Evolutionary conservation across 306 rosid genomes (phyloP).

Genomic region (Canavalia ensiformis): DNA sequence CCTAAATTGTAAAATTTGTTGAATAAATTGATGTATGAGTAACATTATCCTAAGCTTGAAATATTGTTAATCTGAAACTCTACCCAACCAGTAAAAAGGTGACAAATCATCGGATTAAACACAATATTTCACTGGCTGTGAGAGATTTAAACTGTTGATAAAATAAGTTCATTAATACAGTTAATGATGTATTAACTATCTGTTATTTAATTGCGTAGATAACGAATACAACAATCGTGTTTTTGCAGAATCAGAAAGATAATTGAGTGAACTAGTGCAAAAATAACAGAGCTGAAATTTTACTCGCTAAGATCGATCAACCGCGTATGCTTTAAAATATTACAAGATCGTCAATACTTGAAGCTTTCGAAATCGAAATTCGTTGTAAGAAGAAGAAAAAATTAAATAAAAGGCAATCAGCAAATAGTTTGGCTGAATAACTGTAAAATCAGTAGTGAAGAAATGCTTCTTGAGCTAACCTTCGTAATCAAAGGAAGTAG

Average conservation of each 20-base stretch:
- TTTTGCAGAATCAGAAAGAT: neutral
- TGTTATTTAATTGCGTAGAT: neutral
- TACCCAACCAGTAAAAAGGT: neutral
- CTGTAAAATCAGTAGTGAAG: neutral
- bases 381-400: neutral
- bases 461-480: slow-evolving; percentile 53
- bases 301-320: slow-evolving; percentile 7
- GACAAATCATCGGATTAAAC: neutral
- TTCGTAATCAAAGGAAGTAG: slow-evolving; percentile 58
- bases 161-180: slow-evolving; percentile 27
- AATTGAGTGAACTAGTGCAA: slow-evolving; percentile 8
- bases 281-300: neutral
- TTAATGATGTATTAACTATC: neutral
- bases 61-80: slow-evolving; percentile 12
- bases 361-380: slow-evolving; percentile 2
- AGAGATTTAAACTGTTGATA: neutral
- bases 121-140: neutral
- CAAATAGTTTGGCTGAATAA: neutral
- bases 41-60: too few relatives aligned
- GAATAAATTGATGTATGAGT: too few relatives aligned
- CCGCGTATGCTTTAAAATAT: neutral
- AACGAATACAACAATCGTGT: slow-evolving; percentile 5
- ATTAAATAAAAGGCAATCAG: neutral
- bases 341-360: neutral
- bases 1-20: too few relatives aligned